Conservation (phyloP, 78 protist genomes). For the Dictyostelium brefeldianum region DNA sequence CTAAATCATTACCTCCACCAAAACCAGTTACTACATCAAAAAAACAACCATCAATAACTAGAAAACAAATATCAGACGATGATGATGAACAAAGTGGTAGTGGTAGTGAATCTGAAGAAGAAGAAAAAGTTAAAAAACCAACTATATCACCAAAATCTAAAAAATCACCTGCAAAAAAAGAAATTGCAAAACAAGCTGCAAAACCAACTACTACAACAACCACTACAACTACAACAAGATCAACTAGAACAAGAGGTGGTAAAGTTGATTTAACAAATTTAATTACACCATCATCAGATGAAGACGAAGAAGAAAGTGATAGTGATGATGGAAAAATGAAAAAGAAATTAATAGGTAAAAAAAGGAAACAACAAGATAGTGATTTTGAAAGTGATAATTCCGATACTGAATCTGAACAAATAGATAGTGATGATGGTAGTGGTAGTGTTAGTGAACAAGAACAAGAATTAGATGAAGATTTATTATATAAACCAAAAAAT, state of each 20-base stretch:
- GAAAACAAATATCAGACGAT: no score
- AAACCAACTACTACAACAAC: neutral
- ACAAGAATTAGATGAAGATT: neutral
- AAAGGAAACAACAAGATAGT: constrained; percentile 64
- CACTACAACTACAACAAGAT: neutral
- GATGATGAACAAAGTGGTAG: no score
- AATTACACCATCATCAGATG: neutral
- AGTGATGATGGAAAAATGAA: neutral
- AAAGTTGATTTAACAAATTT: neutral
- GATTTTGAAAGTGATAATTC: constrained; percentile 12
- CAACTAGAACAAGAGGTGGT: neutral
- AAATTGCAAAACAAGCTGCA: neutral
- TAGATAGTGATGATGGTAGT: neutral
- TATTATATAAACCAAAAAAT: neutral
- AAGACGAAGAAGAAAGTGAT: neutral
- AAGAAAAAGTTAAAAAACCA: neutral
- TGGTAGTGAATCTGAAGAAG: neutral
- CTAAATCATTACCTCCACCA: no score
- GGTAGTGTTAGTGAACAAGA: neutral
- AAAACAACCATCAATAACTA: no score
- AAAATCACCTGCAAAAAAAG: neutral
- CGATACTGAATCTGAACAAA: constrained; percentile 11
- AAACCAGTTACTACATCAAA: no score
- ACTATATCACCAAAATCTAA: neutral
- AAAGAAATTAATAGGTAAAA: constrained; percentile 8